Evolutionary conservation across 2,329 filamentous ascomycete genomes (phyloP).

Genomic region (Phialemonium atrogriseum): DNA sequence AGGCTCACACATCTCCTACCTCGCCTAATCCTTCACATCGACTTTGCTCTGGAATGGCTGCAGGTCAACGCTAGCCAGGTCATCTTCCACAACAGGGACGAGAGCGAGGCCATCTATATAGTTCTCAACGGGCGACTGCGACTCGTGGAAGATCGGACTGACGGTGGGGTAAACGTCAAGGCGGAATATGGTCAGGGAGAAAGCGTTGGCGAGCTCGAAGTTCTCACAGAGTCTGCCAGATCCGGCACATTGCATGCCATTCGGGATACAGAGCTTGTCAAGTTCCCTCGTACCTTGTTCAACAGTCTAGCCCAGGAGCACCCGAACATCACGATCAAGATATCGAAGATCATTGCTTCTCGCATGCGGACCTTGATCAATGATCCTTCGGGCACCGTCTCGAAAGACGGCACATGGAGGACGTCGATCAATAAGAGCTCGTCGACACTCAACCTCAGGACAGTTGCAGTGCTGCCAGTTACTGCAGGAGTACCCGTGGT

Average conservation of each 20-base stretch:
- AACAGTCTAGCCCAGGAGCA: slow-evolving; percentile 97
- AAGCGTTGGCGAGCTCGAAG: slow-evolving; percentile 93
- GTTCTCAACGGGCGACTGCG: slow-evolving; percentile 89
- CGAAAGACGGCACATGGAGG: slow-evolving; percentile 51
- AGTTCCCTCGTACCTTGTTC: slow-evolving; percentile 91
- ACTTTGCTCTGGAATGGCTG: slow-evolving; percentile 97
- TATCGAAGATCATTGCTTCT: slow-evolving; percentile 95
- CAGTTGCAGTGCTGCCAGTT: slow-evolving; percentile 85
- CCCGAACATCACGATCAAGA: slow-evolving; percentile 96
- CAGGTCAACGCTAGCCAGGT: slow-evolving; percentile 94
- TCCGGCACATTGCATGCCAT: slow-evolving; percentile 91
- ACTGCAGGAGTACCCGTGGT: slow-evolving; percentile 87
- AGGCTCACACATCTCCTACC: slow-evolving; percentile 83
- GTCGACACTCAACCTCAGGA: slow-evolving; percentile 85
- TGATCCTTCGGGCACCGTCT: slow-evolving; percentile 60
- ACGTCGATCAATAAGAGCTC: slow-evolving; percentile 60
- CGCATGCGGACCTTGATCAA: slow-evolving; percentile 87
- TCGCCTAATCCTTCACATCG: slow-evolving; percentile 86
- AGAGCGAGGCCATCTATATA: slow-evolving; percentile 97
- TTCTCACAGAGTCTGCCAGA: slow-evolving; percentile 88
- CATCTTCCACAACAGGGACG: slow-evolving; percentile 86
- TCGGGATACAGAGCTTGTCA: slow-evolving; percentile 90
- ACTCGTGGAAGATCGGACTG: slow-evolving; percentile 71
- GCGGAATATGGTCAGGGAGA: slow-evolving; percentile 96
- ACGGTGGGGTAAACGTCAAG: slow-evolving; percentile 74